phyloP scores from a whole-genome alignment of 208 protist genomes.

The Vickermania spadyakhi region DNA sequence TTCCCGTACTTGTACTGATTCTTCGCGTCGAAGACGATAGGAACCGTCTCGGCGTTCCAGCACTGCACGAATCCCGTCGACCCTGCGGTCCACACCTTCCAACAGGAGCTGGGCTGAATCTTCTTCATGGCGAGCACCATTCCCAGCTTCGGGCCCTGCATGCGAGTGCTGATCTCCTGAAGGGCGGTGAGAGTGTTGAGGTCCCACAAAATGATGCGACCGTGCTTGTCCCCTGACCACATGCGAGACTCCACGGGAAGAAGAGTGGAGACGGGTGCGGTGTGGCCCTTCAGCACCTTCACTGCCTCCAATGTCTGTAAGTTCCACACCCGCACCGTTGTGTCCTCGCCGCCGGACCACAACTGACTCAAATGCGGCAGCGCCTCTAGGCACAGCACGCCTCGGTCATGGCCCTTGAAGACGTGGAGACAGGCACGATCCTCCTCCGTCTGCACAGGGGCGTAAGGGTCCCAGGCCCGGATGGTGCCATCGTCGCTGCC shows the following conservation, averaged over 20 bases:
- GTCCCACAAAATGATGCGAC: constrained; percentile 76
- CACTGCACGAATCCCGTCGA: constrained; percentile 64
- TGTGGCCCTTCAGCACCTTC: constrained; percentile 35
- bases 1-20: neutral
- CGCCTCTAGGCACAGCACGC: constrained; percentile 32
- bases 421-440: constrained; percentile 33
- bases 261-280: constrained; percentile 50
- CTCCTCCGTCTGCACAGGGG: constrained; percentile 6
- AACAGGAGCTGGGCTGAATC: constrained; percentile 38
- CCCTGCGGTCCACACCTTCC: constrained; percentile 64
- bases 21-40: constrained; percentile 40
- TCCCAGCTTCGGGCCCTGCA: constrained; percentile 20
- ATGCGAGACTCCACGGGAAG: constrained; percentile 50
- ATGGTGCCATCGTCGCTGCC: constrained; percentile 72
- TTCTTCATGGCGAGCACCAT: constrained; percentile 51
- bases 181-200: constrained; percentile 50
- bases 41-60: constrained; percentile 76
- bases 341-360: constrained; percentile 75
- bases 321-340: constrained; percentile 76
- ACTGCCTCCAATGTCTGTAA: constrained; percentile 46
- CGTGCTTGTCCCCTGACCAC: constrained; percentile 82
- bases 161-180: constrained; percentile 41
- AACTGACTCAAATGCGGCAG: constrained; percentile 56
- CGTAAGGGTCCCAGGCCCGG: constrained; percentile 73
- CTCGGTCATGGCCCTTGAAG: constrained; percentile 43